A percentile compares a stretch with the other conserved stretches of the same genome.
Evolutionary conservation across 106 monocot genomes (phyloP).

Genomic region (Phalaenopsis equestris): DNA sequence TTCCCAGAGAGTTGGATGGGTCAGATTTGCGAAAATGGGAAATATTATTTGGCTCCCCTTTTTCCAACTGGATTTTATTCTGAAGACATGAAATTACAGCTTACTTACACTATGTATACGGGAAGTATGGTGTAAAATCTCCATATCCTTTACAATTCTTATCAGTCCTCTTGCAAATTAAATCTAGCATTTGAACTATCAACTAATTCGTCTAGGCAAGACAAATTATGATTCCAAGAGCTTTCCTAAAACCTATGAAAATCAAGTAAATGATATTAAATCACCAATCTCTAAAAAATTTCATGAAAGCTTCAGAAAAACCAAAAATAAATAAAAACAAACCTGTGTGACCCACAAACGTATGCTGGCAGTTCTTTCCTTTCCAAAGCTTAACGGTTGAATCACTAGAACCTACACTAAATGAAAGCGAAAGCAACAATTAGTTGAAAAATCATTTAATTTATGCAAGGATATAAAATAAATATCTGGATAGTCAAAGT

Average conservation of each 20-base stretch:
- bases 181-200: neutral
- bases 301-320: neutral
- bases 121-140: neutral
- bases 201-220: neutral
- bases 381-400: slow-evolving; percentile 83
- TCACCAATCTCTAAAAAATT: neutral
- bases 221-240: neutral
- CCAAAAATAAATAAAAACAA: slow-evolving; percentile 8
- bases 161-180: neutral
- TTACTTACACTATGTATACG: neutral
- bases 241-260: neutral
- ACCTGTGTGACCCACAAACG: slow-evolving; percentile 84
- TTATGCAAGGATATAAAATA: neutral
- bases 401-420: slow-evolving; percentile 82
- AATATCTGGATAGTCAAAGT: neutral
- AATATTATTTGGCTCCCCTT: neutral
- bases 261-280: neutral
- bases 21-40: neutral
- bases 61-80: neutral
- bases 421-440: neutral
- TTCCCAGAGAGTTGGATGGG: neutral
- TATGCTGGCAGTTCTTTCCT: slow-evolving; percentile 70
- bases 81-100: neutral
- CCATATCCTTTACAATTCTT: neutral
- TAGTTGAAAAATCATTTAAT: neutral